A percentile compares a stretch with the other conserved stretches of the same genome.
These are phyloP conservation scores for Cordia subcordata DNA, from an alignment of 257 asterid genomes.

Conservation along the genomic window DNA sequence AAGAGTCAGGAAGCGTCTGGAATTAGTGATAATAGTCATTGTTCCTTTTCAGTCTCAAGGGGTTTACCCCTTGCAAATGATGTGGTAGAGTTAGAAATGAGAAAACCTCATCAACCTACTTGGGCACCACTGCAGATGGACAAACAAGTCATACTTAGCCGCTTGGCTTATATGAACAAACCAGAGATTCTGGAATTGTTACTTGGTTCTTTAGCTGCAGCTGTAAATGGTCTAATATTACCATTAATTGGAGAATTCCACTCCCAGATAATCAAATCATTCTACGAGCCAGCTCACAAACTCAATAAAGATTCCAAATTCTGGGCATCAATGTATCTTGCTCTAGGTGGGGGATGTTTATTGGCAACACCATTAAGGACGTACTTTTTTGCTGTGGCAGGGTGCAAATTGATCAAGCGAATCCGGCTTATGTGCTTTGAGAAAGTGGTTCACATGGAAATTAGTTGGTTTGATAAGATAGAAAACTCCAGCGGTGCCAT, in stretches of 20 bases:
- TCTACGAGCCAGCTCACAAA: conserved; percentile 44
- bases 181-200: conserved; percentile 37
- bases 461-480: conserved; percentile 51
- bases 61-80: conserved; percentile 1
- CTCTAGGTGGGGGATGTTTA: conserved; percentile 34
- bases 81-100: background rate
- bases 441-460: conserved; percentile 56
- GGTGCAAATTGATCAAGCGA: conserved; percentile 50
- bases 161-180: conserved; percentile 42
- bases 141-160: conserved; percentile 24
- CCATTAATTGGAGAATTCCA: conserved; percentile 48
- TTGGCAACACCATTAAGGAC: conserved; percentile 43
- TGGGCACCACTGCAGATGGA: conserved; percentile 9
- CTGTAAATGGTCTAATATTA: conserved; percentile 37
- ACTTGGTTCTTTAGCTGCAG: conserved; percentile 53
- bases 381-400: conserved; percentile 52
- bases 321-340: conserved; percentile 53
- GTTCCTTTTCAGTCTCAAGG: conserved; percentile 13
- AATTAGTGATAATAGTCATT: conserved; percentile 21
- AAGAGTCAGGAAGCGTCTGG: conserved; percentile 21
- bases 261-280: conserved; percentile 32
- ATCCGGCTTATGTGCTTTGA: conserved; percentile 57
- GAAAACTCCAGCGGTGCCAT: conserved; percentile 61
- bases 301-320: conserved; percentile 41
- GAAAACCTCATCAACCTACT: conserved; percentile 4